Percentiles rank a stretch among this genome's conserved stretches.
Conservation (phyloP, 2,329 filamentous ascomycete genomes). For the Nemania sp. region DNA sequence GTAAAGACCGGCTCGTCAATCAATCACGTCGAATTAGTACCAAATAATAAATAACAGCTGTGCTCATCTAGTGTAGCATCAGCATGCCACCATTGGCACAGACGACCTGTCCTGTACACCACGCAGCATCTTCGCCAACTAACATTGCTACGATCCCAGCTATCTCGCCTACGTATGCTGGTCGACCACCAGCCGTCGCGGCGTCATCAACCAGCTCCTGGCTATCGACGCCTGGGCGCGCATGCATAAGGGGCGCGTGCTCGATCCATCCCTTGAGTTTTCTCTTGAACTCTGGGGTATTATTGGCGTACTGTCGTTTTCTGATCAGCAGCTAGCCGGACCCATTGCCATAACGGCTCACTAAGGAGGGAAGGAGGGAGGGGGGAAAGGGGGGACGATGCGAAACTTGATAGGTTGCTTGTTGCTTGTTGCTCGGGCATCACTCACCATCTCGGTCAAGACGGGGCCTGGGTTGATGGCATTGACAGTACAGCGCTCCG, state of each 20-base stretch:
- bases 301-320: conserved; percentile 58
- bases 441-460: conserved; percentile 50
- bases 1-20: too few relatives aligned
- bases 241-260: conserved; percentile 71
- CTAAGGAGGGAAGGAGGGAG: not conserved
- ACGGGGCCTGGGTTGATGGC: conserved; percentile 69
- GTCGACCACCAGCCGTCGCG: conserved; percentile 66
- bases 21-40: not conserved
- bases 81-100: conserved; percentile 78
- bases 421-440: not conserved
- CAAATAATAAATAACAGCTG: not conserved
- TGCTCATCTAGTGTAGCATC: conserved; percentile 31
- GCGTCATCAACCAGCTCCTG: conserved; percentile 71
- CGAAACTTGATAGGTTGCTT: not conserved
- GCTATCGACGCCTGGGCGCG: conserved; percentile 71
- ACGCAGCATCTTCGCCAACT: conserved; percentile 76
- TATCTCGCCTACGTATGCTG: conserved; percentile 76
- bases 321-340: conserved; percentile 50
- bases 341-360: not conserved
- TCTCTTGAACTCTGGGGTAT: conserved; percentile 57
- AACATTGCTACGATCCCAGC: conserved; percentile 83
- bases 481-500: conserved; percentile 66
- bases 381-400: not conserved
- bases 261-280: conserved; percentile 59
- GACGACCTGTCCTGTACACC: conserved; percentile 83